Evolutionary conservation across 441 rosid genomes (phyloP).

Genomic region (Omphalea diandra): DNA sequence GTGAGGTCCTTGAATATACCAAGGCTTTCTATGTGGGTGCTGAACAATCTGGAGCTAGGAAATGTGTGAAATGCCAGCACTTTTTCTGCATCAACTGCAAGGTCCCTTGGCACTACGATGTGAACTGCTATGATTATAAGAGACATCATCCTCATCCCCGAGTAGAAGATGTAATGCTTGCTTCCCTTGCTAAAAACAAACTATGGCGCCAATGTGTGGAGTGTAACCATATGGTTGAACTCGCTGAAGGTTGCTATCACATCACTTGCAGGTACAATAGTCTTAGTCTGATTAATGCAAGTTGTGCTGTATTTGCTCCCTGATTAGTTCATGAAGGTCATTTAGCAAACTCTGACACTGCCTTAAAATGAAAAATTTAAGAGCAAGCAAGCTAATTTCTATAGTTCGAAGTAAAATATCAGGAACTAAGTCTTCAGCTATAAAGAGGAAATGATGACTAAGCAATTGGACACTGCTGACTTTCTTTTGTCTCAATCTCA

Average conservation of each 20-base stretch:
- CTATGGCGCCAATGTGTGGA: slow-evolving; percentile 59
- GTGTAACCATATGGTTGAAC: slow-evolving; percentile 65
- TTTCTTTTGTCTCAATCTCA: not conserved
- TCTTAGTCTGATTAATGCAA: not conserved
- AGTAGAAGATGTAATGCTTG: slow-evolving; percentile 42
- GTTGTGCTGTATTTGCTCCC: not conserved
- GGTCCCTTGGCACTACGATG: slow-evolving; percentile 59
- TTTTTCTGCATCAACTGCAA: slow-evolving; percentile 66
- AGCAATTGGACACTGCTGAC: not conserved
- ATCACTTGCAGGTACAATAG: slow-evolving; percentile 62
- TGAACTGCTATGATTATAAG: slow-evolving; percentile 44
- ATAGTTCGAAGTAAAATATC: not conserved
- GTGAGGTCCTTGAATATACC: slow-evolving; percentile 47
- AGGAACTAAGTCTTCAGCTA: not conserved
- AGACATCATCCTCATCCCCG: slow-evolving; percentile 35
- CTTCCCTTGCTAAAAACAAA: slow-evolving; percentile 40
- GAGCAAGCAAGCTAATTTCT: too few relatives aligned
- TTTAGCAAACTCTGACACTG: too few relatives aligned
- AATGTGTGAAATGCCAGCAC: slow-evolving; percentile 53
- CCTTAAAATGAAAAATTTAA: too few relatives aligned
- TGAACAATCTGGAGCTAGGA: slow-evolving; percentile 54
- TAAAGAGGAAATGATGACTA: not conserved
- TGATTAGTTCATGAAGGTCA: not conserved
- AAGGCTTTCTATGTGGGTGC: slow-evolving; percentile 30
- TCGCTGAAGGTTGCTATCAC: slow-evolving; percentile 60